Base-by-base conservation (phyloP, 768 basidiomycete species). In the Tulasnella sp. region DNA sequence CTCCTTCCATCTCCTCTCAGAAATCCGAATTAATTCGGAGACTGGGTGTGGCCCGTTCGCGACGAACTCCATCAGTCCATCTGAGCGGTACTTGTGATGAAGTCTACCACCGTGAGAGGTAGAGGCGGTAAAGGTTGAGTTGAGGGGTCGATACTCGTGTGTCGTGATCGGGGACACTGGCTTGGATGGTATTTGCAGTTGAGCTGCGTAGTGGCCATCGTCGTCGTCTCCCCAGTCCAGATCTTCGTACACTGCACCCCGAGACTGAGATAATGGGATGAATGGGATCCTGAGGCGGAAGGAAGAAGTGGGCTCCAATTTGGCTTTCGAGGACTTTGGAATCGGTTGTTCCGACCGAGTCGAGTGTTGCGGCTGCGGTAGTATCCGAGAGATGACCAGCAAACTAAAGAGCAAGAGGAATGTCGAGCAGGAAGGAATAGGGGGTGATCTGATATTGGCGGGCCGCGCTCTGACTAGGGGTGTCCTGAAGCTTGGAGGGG, bases 41-140 rank as follows among this genome's bases (percentile, higher is more conserved):
- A 86, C 82, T 1, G 85, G 85, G 76, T 86, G 85, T 9, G 73
- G 62, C 11, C 77, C 81, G 9, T 75, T 71, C 0, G 79, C 78
- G 74, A 82, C 80, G 71, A 83, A 79, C 35, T 79, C 76, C 0
- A 84, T 72, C 2, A 83, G 73, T 1, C 83, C 83, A 68, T 82
- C 77, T 0, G 74, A 32, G 9, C 26, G 42, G 47, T 70, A 52
- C 0, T 12, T 8, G n/a, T 70, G 69, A 44, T 40, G 35, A n/a
- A 8, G 64, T 37, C 36, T 37, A 9, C 11, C 64, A 34, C 19
- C 2, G 9, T 2, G 29, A 65, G 7, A 9, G 39, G 39, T 5
- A 12, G 39, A n/a, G 64, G 35, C 16, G 19, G 64, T 37, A n/a
- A n/a, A 34, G 2, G 2, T 11, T n/a, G 3, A 2, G 9, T 17